phyloP scores from a whole-genome alignment of 352 stramenopile species.

The Globisporangium camurandrum region DNA sequence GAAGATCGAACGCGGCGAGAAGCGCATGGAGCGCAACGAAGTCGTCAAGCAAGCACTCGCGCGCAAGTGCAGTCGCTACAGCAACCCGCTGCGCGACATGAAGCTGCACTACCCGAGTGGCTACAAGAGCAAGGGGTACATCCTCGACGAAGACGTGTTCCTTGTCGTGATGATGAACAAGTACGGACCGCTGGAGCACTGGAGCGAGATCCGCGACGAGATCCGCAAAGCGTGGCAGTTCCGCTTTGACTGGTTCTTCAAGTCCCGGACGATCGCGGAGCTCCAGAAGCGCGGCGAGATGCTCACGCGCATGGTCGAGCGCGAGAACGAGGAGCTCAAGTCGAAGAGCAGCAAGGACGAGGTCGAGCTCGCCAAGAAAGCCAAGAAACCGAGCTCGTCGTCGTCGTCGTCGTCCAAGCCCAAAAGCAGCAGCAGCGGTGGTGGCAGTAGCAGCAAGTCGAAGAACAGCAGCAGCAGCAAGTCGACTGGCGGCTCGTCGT shows the following conservation, averaged over 20 bases:
- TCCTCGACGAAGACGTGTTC: constrained; percentile 97
- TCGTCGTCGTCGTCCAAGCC: constrained; percentile 60
- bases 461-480: constrained; percentile 45
- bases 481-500: constrained; percentile 9
- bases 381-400: constrained; percentile 50
- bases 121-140: constrained; percentile 93
- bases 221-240: constrained; percentile 98
- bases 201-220: constrained; percentile 96
- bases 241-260: constrained; percentile 99
- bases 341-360: constrained; percentile 64
- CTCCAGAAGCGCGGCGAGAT: constrained; percentile 95
- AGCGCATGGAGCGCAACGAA: constrained; percentile 92
- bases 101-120: constrained; percentile 82
- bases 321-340: constrained; percentile 88
- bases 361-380: constrained; percentile 73
- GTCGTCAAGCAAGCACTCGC: constrained; percentile 95
- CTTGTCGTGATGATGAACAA: constrained; percentile 98
- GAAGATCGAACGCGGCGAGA: constrained; percentile 96
- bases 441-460: constrained; percentile 31
- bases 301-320: constrained; percentile 93
- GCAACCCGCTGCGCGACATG: constrained; percentile 88
- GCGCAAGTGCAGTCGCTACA: constrained; percentile 93
- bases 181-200: constrained; percentile 94
- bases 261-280: constrained; percentile 95
- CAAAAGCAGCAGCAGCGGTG: constrained; percentile 32